Percentiles rank a stretch among this genome's conserved stretches.
phyloP scores from a whole-genome alignment of 2,329 filamentous ascomycete species.

The Leptographium flavum region DNA sequence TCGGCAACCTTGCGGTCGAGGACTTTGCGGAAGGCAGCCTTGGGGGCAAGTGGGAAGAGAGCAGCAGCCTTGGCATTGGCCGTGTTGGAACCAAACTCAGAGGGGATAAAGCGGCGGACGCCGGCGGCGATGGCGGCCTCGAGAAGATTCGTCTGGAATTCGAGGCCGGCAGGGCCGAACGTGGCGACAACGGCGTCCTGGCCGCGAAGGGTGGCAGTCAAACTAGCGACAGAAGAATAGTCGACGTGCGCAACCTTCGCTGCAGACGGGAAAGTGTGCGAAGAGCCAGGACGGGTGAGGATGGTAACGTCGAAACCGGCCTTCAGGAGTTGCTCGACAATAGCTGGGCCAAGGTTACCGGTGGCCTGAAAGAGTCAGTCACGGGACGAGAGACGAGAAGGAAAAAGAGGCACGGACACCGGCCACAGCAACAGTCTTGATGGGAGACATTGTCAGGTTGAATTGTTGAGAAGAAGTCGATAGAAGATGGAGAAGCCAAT shows the following conservation, averaged over 20 bases:
- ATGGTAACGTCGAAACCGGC: constrained; percentile 36
- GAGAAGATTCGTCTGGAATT: constrained; percentile 33
- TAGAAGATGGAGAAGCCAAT: no score
- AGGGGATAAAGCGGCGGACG: constrained; percentile 39
- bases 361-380: constrained; percentile 20
- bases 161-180: background rate
- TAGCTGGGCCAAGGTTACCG: constrained; percentile 24
- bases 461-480: background rate
- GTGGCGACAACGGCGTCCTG: constrained; percentile 25
- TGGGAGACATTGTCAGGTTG: background rate
- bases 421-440: constrained; percentile 1
- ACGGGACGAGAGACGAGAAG: no score
- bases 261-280: constrained; percentile 24
- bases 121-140: constrained; percentile 40
- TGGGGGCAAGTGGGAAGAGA: constrained; percentile 14
- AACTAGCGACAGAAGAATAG: constrained; percentile 26
- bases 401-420: background rate
- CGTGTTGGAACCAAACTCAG: constrained; percentile 32
- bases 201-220: constrained; percentile 34
- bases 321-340: constrained; percentile 26
- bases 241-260: constrained; percentile 27
- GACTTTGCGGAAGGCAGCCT: constrained; percentile 16
- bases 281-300: constrained; percentile 27
- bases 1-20: constrained; percentile 13
- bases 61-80: constrained; percentile 13